Evolutionary conservation across 495 filamentous ascomycete genomes (phyloP), one percentile per base, ranked within the genome.

Genomic region (Talaromyces nanjingensis): DNA sequence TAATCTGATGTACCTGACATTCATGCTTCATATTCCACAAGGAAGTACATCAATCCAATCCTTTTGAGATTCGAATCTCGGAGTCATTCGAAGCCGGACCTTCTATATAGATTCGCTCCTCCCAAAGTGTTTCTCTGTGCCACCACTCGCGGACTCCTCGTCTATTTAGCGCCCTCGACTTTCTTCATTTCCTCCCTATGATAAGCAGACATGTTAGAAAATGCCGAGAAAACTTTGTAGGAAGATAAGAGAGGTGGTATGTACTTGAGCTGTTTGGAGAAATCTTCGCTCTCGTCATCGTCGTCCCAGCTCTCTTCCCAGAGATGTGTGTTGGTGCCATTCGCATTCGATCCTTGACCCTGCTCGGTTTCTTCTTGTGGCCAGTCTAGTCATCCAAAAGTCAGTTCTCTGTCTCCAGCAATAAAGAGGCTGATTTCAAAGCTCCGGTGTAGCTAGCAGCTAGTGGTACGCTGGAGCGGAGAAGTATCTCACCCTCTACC

Each of bases 221-320:
- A 12, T 16, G 12, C 39, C 42, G 22, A 52, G 62, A 29, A 59
- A 59, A 16, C 14, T 14, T 16, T 37, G 33, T 37, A 1, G 12
- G 1, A 29, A 56, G 27, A 16, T 3, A 29, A 49, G 18, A 18
- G 45, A 20, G 18, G 18, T 16, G 14, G 81, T 88, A 27, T 27
- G 67, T 75, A 98, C 96, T 91, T 96, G 73, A 98, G 77, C 85
- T 97, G 94, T 73, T 89, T 85, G 12, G 92, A 92, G 73, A 98
- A 98, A 69, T 98, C 94, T 73, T 98, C 96, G 68, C 83, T 93
- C 63, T 92, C 92, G 80, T 98, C 94, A 80, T 98, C 94, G 74
- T 98, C 94, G 69, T 98, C 94, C 94, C 94, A 98, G 80, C 92
- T 97, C 83, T 98, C 94, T 80, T 98, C 94, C 94, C 94, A 98